A percentile compares a stretch with the other conserved stretches of the same genome.
Evolutionary conservation across 768 basidiomycete species (phyloP).

Genomic region (Boletus speciosus): DNA sequence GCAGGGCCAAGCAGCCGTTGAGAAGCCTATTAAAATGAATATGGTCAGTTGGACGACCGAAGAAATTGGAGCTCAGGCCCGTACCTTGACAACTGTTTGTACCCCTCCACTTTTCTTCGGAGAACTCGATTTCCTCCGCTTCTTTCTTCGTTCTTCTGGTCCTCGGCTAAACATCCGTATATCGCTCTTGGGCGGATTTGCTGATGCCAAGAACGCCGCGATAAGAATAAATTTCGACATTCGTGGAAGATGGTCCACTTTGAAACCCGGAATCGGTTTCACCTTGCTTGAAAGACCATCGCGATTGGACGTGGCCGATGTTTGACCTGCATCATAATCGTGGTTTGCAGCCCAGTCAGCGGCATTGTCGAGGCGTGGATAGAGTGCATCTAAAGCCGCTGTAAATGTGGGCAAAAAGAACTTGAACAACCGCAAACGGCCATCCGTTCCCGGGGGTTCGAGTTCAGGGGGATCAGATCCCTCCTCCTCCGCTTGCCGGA

Average conservation of each 20-base stretch:
- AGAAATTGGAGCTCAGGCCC: neutral
- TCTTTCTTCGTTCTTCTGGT: slow-evolving; percentile 59
- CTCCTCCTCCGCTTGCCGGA: slow-evolving; percentile 22
- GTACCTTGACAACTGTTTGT: slow-evolving; percentile 47
- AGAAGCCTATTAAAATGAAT: slow-evolving; percentile 46
- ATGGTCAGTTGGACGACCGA: neutral
- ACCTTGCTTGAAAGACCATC: neutral
- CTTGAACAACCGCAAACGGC: slow-evolving; percentile 61
- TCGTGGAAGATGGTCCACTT: slow-evolving; percentile 46
- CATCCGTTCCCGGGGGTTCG: slow-evolving; percentile 48
- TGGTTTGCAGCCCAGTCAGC: slow-evolving; percentile 57
- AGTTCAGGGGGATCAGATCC: slow-evolving; percentile 27
- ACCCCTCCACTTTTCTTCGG: slow-evolving; percentile 34
- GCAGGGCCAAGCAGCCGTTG: slow-evolving; percentile 78
- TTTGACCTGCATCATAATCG: slow-evolving; percentile 34
- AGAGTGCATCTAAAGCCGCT: slow-evolving; percentile 59
- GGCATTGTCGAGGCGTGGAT: slow-evolving; percentile 67
- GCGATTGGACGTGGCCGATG: neutral
- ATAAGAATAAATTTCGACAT: slow-evolving; percentile 75
- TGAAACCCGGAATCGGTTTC: slow-evolving; percentile 10
- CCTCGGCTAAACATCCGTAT: slow-evolving; percentile 79
- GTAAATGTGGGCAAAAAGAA: slow-evolving; percentile 62
- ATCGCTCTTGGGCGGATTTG: slow-evolving; percentile 80
- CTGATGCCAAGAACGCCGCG: slow-evolving; percentile 77
- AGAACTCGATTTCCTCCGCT: slow-evolving; percentile 42